Percentiles rank a stretch among this genome's conserved stretches.
phyloP scores from a whole-genome alignment of 495 filamentous ascomycete species.

The Amniculicola lignicola region DNA sequence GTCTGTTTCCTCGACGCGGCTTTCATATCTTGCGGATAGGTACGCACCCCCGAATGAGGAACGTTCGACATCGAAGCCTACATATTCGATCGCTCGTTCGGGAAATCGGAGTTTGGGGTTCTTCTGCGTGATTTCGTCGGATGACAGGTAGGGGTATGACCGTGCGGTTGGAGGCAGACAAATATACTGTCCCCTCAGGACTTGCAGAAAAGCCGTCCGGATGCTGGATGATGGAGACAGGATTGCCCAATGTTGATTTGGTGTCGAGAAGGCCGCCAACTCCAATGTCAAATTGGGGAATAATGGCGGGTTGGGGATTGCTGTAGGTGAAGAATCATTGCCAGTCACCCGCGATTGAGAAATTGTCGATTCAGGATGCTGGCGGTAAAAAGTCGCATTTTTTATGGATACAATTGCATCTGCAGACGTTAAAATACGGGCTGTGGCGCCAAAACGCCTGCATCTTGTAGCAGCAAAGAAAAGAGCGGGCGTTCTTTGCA shows the following conservation, averaged over 20 bases:
- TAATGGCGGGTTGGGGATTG: slow-evolving; percentile 55
- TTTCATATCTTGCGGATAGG: slow-evolving; percentile 90
- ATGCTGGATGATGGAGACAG: slow-evolving; percentile 68
- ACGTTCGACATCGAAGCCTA: slow-evolving; percentile 64
- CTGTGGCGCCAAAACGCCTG: neutral
- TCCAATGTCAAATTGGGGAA: slow-evolving; percentile 66
- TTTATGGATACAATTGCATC: slow-evolving; percentile 67
- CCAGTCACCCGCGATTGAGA: slow-evolving; percentile 41
- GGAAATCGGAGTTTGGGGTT: slow-evolving; percentile 56
- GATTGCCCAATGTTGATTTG: slow-evolving; percentile 66
- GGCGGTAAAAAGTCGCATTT: slow-evolving; percentile 76
- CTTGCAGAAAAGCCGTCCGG: slow-evolving; percentile 71
- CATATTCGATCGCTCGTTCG: slow-evolving; percentile 69
- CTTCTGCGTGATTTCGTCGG: slow-evolving; percentile 55
- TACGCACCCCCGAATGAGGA: slow-evolving; percentile 68
- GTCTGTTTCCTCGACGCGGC: slow-evolving; percentile 77
- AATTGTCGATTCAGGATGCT: too few species aligned
- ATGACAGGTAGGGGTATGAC: slow-evolving; percentile 70
- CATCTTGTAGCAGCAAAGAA: slow-evolving; percentile 21
- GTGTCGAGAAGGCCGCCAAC: slow-evolving; percentile 51
- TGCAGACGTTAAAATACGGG: neutral
- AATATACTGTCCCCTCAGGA: slow-evolving; percentile 70
- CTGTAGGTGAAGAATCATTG: too few species aligned
- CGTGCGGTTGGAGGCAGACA: slow-evolving; percentile 69
- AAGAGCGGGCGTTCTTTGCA: slow-evolving; percentile 34